Base-by-base conservation (phyloP, 2,329 filamentous ascomycete genomes). In the Torrubiellomyces zombiae region DNA sequence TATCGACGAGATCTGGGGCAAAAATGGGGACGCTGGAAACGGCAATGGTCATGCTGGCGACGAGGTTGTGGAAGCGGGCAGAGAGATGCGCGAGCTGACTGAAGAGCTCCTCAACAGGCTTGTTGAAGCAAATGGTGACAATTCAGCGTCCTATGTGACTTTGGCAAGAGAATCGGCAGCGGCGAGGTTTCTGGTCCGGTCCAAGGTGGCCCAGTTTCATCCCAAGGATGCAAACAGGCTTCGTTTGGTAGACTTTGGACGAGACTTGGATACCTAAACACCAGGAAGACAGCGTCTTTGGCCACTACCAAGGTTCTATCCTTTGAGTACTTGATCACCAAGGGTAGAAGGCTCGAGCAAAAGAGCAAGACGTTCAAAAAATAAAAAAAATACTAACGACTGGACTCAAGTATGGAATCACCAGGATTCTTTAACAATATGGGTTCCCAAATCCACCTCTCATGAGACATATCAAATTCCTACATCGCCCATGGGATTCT, bases 191-290 rank as follows among this genome's bases (percentile, higher is more conserved):
- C 50, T 76, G 13, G 66, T 75, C 17, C 51, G 71, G 28, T 70
- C 68, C 18, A 73, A 73, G 38, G 69, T 73, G 20, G 72, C 72
- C 3, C 63, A 70, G 36, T 74, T 75, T 36, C 69, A 77, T 37
- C 69, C 68, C 3, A 64, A 56, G 32, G 70, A 76, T 47, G 67
- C 71, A 9, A 63, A 55, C 20, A 60, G 51, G 40, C 45, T 77
- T 25, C 58, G 63, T 24, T 44, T 76, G 23, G 48, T 76, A 23
- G 69, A 75, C 43, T 75, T 75, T 54, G 70, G 69, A 10, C 60
- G 63, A 29, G 69, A 74, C 34, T 40, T 75, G 32, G 68, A 72
- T 24, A 60, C 29, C 60, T 38, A 69, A 50, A 4, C n/a, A n/a
- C n/a, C n/a, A n/a, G n/a, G n/a, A n/a, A n/a, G n/a, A n/a, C n/a